phyloP scores from a whole-genome alignment of 306 rosid species.

The Hylodesmum podocarpum region DNA sequence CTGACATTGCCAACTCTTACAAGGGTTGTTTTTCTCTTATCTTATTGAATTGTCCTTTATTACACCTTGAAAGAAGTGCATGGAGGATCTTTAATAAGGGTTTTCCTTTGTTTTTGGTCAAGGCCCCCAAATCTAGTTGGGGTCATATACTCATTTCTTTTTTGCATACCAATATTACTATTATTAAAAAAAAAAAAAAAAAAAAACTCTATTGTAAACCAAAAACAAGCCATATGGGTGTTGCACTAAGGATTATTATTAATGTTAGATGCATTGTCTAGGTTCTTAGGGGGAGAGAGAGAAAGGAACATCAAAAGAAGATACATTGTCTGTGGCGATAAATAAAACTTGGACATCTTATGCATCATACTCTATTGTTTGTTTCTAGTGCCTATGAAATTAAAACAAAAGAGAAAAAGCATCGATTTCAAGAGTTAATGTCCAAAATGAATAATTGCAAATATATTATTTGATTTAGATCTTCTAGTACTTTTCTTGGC shows the following conservation, averaged over 20 bases:
- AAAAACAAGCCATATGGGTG: slow-evolving; percentile 43
- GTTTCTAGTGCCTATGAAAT: slow-evolving; percentile 12
- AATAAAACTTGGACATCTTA: slow-evolving; percentile 44
- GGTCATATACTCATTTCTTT: slow-evolving; percentile 36
- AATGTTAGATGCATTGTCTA: slow-evolving; percentile 38
- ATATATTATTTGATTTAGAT: not conserved
- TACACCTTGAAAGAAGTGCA: slow-evolving; percentile 56
- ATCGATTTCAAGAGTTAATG: slow-evolving; percentile 20
- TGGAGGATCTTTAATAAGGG: slow-evolving; percentile 41
- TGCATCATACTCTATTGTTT: slow-evolving; percentile 41
- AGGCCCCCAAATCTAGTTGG: slow-evolving; percentile 57
- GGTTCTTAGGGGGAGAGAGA: slow-evolving; percentile 14
- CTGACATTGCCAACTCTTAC: slow-evolving; percentile 81
- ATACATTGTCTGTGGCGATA: slow-evolving; percentile 39
- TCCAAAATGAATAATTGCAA: not conserved
- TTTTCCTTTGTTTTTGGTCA: slow-evolving; percentile 53
- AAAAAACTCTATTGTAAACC: not conserved
- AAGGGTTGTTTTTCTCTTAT: slow-evolving; percentile 40
- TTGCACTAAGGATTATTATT: slow-evolving; percentile 37
- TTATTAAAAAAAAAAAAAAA: no score
- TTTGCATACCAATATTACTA: not conserved
- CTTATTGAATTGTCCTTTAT: slow-evolving; percentile 60
- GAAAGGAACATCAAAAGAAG: slow-evolving; percentile 32
- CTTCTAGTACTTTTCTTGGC: not conserved
- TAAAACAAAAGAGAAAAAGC: slow-evolving; percentile 2